A percentile compares a stretch with the other conserved stretches of the same genome.
phyloP scores from a whole-genome alignment of 139 green algal genomes.

The Closterium sp. region DNA sequence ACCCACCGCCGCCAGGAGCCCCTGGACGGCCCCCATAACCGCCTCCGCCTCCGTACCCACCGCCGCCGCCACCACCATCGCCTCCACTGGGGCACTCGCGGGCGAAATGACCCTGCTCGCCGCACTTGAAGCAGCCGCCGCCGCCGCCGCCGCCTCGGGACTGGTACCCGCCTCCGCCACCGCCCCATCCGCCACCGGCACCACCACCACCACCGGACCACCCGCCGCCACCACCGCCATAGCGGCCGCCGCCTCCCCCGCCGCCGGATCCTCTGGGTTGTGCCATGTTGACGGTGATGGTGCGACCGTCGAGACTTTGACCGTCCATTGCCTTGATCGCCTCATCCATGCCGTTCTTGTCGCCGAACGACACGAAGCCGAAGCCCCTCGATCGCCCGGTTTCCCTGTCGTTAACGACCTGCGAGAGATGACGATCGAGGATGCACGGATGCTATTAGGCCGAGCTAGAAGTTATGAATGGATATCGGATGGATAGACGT shows the following conservation, averaged over 20 bases:
- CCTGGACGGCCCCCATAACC: background rate
- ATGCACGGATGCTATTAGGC: background rate
- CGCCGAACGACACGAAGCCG: conserved; percentile 78
- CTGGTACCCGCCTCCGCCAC: background rate
- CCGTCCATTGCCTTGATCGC: conserved; percentile 69
- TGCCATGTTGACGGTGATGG: conserved; percentile 70
- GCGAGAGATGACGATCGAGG: background rate
- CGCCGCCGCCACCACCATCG: background rate
- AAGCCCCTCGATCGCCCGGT: conserved; percentile 74
- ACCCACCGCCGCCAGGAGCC: background rate
- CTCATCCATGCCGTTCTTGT: conserved; percentile 56
- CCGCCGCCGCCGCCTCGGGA: background rate
- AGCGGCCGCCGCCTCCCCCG: background rate
- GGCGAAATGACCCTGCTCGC: background rate
- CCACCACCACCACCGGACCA: background rate
- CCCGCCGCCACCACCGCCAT: background rate
- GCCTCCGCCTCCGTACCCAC: background rate
- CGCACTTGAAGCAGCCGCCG: background rate
- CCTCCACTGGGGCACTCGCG: background rate
- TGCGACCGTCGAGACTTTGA: conserved; percentile 70
- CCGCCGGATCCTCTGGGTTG: conserved; percentile 61
- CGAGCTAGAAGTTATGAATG: too few species aligned
- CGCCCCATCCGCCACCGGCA: background rate
- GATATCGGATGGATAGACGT: too few species aligned
- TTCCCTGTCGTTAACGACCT: conserved; percentile 52